phyloP scores from a whole-genome alignment of 2,329 filamentous ascomycete species.

The Bipolaris bicolor region DNA sequence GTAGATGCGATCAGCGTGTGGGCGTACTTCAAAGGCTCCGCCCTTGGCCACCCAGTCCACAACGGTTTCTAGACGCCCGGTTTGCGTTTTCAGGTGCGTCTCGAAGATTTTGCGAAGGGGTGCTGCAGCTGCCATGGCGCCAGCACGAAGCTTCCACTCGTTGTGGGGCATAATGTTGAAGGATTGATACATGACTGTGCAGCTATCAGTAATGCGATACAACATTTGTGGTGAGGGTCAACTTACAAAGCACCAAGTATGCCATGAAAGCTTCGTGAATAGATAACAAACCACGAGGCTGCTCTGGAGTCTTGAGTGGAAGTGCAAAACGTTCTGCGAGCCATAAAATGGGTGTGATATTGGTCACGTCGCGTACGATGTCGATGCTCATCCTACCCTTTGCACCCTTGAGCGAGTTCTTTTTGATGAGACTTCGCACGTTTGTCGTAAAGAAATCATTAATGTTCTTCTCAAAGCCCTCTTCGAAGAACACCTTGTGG shows the following conservation, averaged over 20 bases:
- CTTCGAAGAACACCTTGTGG: constrained; percentile 64
- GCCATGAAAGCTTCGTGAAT: constrained; percentile 58
- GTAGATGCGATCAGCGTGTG: constrained; percentile 60
- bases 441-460: constrained; percentile 65
- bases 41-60: constrained; percentile 53
- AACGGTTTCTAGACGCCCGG: constrained; percentile 60
- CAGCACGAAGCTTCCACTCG: constrained; percentile 58
- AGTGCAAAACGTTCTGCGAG: constrained; percentile 69
- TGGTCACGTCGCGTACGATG: constrained; percentile 70
- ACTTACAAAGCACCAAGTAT: constrained; percentile 64
- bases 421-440: constrained; percentile 54
- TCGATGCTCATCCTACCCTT: constrained; percentile 56
- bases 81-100: constrained; percentile 68
- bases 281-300: constrained; percentile 62
- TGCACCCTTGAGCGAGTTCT: constrained; percentile 55
- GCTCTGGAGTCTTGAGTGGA: constrained; percentile 67
- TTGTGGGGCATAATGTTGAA: constrained; percentile 60
- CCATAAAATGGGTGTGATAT: constrained; percentile 69
- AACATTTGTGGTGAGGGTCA: background rate
- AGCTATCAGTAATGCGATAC: background rate
- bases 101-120: constrained; percentile 70
- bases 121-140: constrained; percentile 59
- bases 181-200: constrained; percentile 59
- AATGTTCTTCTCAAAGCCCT: constrained; percentile 67
- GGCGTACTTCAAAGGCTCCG: constrained; percentile 63